phyloP scores from a whole-genome alignment of 139 green algal genomes.

The Chlamydomonas asymmetrica region DNA sequence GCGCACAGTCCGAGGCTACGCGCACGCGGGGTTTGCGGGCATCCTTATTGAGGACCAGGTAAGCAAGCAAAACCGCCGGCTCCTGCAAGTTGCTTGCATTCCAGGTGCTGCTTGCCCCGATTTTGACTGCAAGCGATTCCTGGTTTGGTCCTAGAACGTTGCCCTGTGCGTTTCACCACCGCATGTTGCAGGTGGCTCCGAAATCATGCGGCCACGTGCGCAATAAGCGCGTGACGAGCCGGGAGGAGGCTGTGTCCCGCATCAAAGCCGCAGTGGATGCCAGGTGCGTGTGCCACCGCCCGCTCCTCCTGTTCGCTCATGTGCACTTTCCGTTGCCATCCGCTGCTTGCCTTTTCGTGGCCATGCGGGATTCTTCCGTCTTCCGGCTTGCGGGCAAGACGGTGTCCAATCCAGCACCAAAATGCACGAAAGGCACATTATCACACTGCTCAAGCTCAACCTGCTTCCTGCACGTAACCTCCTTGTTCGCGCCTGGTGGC shows the following conservation, averaged over 20 bases:
- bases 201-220: constrained; percentile 95
- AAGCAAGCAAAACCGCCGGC: background rate
- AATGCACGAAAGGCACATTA: no score
- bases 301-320: background rate
- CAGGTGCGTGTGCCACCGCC: constrained; percentile 39
- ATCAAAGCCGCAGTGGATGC: constrained; percentile 82
- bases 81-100: no score
- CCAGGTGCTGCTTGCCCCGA: no score
- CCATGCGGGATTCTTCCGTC: no score
- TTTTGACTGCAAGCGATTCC: no score
- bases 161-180: no score
- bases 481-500: background rate
- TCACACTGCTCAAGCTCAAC: no score
- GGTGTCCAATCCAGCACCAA: no score
- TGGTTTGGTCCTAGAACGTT: no score
- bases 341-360: background rate
- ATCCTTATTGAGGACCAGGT: constrained; percentile 93
- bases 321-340: background rate
- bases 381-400: no score
- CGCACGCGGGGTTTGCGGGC: constrained; percentile 72
- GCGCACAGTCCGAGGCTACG: constrained; percentile 88
- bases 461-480: no score
- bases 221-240: constrained; percentile 76
- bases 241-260: constrained; percentile 82
- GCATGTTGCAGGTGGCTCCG: constrained; percentile 81